phyloP scores from a whole-genome alignment of 2,329 filamentous ascomycete species.

The Sporothrix variecibatus region DNA sequence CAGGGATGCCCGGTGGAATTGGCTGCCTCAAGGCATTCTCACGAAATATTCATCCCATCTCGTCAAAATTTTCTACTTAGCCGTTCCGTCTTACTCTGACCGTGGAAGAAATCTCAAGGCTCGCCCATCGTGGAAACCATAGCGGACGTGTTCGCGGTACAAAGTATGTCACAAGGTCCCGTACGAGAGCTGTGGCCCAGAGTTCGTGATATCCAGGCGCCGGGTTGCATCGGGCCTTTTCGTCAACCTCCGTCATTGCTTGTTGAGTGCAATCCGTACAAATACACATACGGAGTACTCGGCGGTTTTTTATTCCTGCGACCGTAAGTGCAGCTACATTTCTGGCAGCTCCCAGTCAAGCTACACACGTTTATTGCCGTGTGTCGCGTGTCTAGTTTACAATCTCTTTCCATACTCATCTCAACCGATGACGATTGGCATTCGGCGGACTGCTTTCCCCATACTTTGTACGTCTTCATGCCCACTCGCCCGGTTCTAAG shows the following conservation, averaged over 20 bases:
- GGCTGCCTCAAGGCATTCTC: constrained; percentile 3
- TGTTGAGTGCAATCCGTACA: too few species aligned
- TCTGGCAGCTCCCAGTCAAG: neutral
- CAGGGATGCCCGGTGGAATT: constrained; percentile 5
- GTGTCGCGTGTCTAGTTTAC: neutral
- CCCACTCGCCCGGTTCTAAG: neutral
- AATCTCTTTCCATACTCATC: neutral
- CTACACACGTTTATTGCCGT: neutral
- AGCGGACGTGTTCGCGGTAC: neutral
- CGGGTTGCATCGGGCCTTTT: neutral
- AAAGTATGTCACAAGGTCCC: neutral
- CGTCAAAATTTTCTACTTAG: neutral
- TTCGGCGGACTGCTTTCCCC: neutral
- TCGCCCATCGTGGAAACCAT: neutral
- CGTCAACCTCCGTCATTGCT: neutral
- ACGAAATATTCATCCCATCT: neutral
- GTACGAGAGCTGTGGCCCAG: neutral
- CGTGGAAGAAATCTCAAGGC: neutral
- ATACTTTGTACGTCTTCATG: neutral
- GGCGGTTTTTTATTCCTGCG: neutral
- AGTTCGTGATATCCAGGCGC: neutral
- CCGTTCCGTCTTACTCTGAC: neutral
- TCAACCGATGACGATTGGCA: neutral
- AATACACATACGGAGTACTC: neutral
- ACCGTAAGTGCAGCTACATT: neutral